Conservation (phyloP, 1,284 basidiomycete genomes). For the Pisolithus thermaeus region DNA sequence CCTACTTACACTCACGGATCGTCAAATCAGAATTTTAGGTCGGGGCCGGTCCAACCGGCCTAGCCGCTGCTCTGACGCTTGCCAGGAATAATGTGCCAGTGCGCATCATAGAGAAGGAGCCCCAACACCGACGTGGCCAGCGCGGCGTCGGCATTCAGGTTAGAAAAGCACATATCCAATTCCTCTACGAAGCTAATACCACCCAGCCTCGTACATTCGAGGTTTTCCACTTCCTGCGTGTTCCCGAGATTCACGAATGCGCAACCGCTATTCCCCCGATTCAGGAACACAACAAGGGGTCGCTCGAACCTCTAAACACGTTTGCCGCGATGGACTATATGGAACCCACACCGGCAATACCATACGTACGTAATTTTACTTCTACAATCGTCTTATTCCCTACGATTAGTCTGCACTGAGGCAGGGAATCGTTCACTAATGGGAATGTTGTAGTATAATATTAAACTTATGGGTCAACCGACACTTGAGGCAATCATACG, state of each 20-base stretch:
- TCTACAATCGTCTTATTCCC: no score
- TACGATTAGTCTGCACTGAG: no score
- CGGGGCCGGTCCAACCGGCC: conserved; percentile 36
- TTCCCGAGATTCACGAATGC: conserved; percentile 15
- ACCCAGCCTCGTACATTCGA: conserved; percentile 27
- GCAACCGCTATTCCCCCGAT: no score
- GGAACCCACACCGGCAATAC: no score
- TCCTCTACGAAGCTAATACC: not conserved
- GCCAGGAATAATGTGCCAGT: conserved; percentile 34
- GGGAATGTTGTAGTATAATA: no score
- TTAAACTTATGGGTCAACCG: no score
- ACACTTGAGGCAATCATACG: no score
- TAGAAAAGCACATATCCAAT: not conserved
- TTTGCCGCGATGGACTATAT: no score
- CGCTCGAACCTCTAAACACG: no score
- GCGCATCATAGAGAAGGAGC: conserved; percentile 36
- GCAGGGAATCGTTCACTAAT: no score
- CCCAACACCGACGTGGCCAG: conserved; percentile 27
- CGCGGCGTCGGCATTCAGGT: conserved; percentile 27
- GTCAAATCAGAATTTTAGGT: conserved; percentile 8
- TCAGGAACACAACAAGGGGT: no score
- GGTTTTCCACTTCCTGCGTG: conserved; percentile 20
- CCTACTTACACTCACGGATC: not conserved
- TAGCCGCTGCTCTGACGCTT: conserved; percentile 32
- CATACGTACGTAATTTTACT: no score